These are phyloP conservation scores for Aulographum hederae DNA, from an alignment of 2,329 filamentous ascomycete species.

Conservation along the genomic window DNA sequence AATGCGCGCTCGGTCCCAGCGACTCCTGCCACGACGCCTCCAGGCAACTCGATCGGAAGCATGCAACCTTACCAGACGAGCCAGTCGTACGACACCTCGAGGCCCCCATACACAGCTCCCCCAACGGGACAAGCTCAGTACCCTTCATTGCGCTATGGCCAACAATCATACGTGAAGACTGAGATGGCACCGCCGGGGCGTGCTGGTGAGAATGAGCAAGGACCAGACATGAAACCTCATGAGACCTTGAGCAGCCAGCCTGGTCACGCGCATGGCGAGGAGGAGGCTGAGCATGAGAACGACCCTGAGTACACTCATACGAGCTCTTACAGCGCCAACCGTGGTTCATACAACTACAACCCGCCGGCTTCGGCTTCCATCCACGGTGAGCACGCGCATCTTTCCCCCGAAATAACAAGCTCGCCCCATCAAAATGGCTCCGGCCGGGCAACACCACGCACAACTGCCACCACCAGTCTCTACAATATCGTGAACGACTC, in stretches of 20 bases:
- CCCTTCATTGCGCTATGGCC: conserved; percentile 45
- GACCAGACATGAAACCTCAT: conserved; percentile 44
- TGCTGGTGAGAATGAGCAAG: conserved; percentile 41
- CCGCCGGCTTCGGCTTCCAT: conserved; percentile 48
- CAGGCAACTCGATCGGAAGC: conserved; percentile 54
- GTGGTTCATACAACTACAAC: conserved; percentile 60
- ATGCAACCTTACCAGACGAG: conserved; percentile 61
- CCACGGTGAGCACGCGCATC: conserved; percentile 53
- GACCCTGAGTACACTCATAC: conserved; percentile 77
- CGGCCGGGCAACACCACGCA: conserved; percentile 72
- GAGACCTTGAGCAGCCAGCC: conserved; percentile 40
- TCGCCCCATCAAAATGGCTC: conserved; percentile 71
- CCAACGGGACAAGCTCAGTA: conserved; percentile 52
- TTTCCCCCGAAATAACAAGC: conserved; percentile 66
- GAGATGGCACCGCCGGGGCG: conserved; percentile 75
- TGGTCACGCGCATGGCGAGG: conserved; percentile 36
- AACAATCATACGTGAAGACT: conserved; percentile 54
- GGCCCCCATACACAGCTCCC: conserved; percentile 60
- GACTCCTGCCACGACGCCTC: conserved; percentile 80
- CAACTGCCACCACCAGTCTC: conserved; percentile 58
- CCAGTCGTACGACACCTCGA: conserved; percentile 57
- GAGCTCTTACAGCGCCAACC: conserved; percentile 49
- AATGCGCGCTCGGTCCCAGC: conserved; percentile 74
- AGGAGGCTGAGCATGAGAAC: conserved; percentile 57
- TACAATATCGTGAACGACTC: conserved; percentile 81